Evolutionary conservation across 106 monocot species (phyloP).

Genomic region (Dendrobium chrysotoxum): DNA sequence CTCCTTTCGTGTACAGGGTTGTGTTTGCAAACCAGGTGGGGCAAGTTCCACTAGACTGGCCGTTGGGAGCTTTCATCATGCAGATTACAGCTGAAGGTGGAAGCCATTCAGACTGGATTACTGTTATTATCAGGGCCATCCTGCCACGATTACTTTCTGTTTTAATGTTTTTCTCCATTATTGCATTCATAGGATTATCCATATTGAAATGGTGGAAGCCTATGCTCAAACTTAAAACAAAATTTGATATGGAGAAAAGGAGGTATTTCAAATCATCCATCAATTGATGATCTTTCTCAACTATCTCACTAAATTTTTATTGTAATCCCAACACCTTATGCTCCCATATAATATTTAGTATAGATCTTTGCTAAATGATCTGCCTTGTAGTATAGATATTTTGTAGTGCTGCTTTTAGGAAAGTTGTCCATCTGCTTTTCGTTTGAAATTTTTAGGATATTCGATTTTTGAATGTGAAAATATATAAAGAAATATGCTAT

Average conservation of each 20-base stretch:
- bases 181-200: conserved; percentile 11
- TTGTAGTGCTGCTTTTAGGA: too few species aligned
- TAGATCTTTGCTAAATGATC: not conserved
- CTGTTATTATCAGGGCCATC: not conserved
- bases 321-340: not conserved
- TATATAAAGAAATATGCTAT: not conserved
- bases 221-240: conserved; percentile 25
- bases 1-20: conserved; percentile 27
- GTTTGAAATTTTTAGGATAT: too few species aligned
- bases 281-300: conserved; percentile 8
- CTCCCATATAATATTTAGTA: not conserved
- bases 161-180: conserved; percentile 1
- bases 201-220: conserved; percentile 31
- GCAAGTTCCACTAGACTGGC: conserved; percentile 50
- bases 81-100: conserved; percentile 10
- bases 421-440: too few species aligned
- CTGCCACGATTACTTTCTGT: conserved; percentile 4
- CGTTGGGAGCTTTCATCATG: conserved; percentile 57
- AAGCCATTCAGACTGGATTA: conserved; percentile 6
- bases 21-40: conserved; percentile 38
- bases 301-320: not conserved
- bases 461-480: too few species aligned
- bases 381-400: not conserved
- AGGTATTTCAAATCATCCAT: conserved; percentile 29
- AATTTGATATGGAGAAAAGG: conserved; percentile 37